Evolutionary conservation across 768 basidiomycete species (phyloP), one percentile per base, ranked within the genome.

Genomic region (Auricularia auricula-judae): DNA sequence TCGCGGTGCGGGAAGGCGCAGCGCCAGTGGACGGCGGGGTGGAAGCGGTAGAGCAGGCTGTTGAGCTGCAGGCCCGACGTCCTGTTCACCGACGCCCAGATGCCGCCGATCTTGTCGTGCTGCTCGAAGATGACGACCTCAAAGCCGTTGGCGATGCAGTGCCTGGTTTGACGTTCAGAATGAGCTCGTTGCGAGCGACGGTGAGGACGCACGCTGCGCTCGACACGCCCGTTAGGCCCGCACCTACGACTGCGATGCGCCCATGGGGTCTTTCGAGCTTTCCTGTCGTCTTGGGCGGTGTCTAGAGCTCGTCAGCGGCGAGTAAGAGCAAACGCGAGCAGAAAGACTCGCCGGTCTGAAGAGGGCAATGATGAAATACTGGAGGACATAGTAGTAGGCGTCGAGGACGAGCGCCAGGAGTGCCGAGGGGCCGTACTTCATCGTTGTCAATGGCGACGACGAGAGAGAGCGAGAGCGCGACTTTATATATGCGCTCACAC

Each of bases 81-180:
- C n/a, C 70, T 73, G 69, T 83, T 84, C 47, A 82, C 81, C 42
- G 78, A 74, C 0, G 80, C 72, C 82, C 82, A 83, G 36, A 83
- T 80, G 0, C 82, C 82, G 36, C 81, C 82, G n/a, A 77, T 66
- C 5, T 69, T 67, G 16, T 74, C 68, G 70, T 21, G 56, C 73
- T 74, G 70, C 59, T 83, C 82, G 67, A 76, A 82, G 2, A 83
- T 76, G 33, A 80, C 78, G 11, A 83, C 81, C 36, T 83, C 81
- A 65, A 83, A 83, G 18, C 80, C 79, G 65, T 83, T 81, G 0
- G 80, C 76, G 33, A 81, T 76, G 35, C 76, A 76, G 66, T 83
- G 79, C 16, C 76, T 76, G 36, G 29, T 36, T 56, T 12, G 16
- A 33, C 14, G 35, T 58, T 29, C 29, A 29, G 2, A 0, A 2